Evolutionary conservation across 164 flowering plant species (phyloP).

Genomic region (Buxus sempervirens): DNA sequence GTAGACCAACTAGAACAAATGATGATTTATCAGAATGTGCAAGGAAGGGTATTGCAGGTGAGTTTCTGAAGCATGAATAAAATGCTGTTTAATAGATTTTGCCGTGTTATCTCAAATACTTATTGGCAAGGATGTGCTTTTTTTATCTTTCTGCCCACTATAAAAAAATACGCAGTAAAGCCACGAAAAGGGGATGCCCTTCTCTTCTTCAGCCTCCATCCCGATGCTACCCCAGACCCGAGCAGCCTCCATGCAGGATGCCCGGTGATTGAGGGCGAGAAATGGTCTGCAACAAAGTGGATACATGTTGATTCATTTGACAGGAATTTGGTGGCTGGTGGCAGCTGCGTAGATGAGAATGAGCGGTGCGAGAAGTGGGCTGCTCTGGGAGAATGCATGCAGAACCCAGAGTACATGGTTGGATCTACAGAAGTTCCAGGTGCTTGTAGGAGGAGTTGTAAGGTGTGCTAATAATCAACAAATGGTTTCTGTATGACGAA

Average conservation of each 20-base stretch:
- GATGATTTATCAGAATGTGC: slow-evolving; percentile 82
- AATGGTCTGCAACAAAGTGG: slow-evolving; percentile 99
- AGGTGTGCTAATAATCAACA: slow-evolving; percentile 43
- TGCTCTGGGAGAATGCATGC: slow-evolving; percentile 82
- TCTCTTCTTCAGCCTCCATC: slow-evolving; percentile 84
- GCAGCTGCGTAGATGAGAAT: slow-evolving; percentile 57
- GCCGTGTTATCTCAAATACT: not conserved
- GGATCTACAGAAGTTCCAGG: slow-evolving; percentile 80
- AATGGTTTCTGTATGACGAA: slow-evolving; percentile 2
- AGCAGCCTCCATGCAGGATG: slow-evolving; percentile 89
- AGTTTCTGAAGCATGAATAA: slow-evolving; percentile 1
- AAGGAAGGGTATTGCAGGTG: slow-evolving; percentile 84
- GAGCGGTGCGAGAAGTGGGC: slow-evolving; percentile 83
- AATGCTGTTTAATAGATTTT: slow-evolving; percentile 1
- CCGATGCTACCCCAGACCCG: slow-evolving; percentile 64
- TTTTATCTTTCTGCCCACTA: slow-evolving; percentile 2
- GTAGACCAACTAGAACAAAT: slow-evolving; percentile 28
- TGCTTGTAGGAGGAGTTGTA: slow-evolving; percentile 80
- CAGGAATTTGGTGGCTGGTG: slow-evolving; percentile 41
- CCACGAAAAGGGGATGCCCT: slow-evolving; percentile 92
- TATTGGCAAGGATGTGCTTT: slow-evolving; percentile 4
- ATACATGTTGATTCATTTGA: slow-evolving; percentile 84
- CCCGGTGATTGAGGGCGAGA: slow-evolving; percentile 94
- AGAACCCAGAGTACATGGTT: slow-evolving; percentile 87
- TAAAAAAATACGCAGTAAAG: slow-evolving; percentile 49